These are phyloP conservation scores for Elsinoe fawcettii DNA, from an alignment of 2,329 filamentous ascomycete species.

Conservation along the genomic window DNA sequence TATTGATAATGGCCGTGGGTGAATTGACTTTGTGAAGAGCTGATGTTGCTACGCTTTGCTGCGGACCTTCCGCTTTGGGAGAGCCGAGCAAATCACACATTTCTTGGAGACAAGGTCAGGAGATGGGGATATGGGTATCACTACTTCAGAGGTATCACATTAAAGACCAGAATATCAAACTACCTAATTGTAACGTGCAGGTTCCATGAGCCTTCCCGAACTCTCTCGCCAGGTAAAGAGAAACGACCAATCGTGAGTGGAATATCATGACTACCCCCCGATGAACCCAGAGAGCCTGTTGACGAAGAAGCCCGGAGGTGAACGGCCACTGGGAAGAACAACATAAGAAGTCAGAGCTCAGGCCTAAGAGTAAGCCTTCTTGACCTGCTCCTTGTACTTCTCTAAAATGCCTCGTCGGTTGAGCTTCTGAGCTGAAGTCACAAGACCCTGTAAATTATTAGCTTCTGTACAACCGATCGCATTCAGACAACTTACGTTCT, in stretches of 20 bases:
- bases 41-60: background rate
- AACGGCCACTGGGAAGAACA: background rate
- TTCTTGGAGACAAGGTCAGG: background rate
- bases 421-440: slow-evolving; percentile 47
- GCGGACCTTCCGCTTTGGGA: slow-evolving; percentile 11
- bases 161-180: background rate
- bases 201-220: background rate
- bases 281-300: background rate
- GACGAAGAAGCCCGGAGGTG: background rate
- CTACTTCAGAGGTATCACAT: slow-evolving; percentile 1
- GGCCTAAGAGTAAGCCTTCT: slow-evolving; percentile 36
- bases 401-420: slow-evolving; percentile 44
- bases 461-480: slow-evolving; percentile 6
- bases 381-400: slow-evolving; percentile 45
- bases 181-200: background rate
- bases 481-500: slow-evolving; percentile 57
- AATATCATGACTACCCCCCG: background rate
- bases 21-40: background rate
- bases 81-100: background rate
- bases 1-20: background rate
- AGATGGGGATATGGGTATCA: background rate
- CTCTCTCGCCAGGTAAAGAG: background rate
- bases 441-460: slow-evolving; percentile 34
- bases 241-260: slow-evolving; percentile 4
- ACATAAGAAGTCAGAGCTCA: background rate